Evolutionary conservation across 2,329 filamentous ascomycete genomes (phyloP).

Genomic region (Diaporthe vaccinii): DNA sequence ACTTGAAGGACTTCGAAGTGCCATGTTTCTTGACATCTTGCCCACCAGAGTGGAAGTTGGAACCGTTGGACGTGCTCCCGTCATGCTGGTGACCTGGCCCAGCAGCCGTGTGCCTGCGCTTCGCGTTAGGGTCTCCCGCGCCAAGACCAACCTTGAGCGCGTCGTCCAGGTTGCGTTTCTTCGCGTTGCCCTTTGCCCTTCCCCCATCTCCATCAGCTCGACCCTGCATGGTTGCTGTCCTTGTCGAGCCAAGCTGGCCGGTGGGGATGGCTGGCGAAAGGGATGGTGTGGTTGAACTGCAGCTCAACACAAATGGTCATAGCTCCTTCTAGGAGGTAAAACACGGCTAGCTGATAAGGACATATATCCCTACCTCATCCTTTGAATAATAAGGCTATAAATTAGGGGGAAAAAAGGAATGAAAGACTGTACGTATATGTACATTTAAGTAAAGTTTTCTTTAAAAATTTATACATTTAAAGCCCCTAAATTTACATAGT

Average conservation of each 20-base stretch:
- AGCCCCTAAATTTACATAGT: too few species aligned
- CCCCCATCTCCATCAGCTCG: neutral
- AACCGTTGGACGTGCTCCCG: neutral
- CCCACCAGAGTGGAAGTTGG: neutral
- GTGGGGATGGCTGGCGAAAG: neutral
- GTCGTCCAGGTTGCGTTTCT: slow-evolving; percentile 3
- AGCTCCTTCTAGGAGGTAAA: neutral
- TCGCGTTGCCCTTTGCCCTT: neutral
- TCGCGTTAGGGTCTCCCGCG: neutral
- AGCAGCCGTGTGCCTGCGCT: neutral
- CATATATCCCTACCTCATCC: too few species aligned
- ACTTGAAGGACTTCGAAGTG: neutral
- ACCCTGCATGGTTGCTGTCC: neutral
- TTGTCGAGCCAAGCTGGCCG: neutral
- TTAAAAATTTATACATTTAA: too few species aligned
- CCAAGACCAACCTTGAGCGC: neutral
- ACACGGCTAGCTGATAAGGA: neutral
- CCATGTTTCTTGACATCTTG: neutral
- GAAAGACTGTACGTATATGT: too few species aligned
- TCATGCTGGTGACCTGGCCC: neutral
- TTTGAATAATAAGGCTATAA: too few species aligned
- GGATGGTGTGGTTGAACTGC: neutral
- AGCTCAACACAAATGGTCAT: neutral
- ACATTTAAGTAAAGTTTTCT: too few species aligned
- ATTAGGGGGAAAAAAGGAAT: too few species aligned